Evolutionary conservation across 2,329 filamentous ascomycete species (phyloP).

Genomic region (Dryadomyces quercus-mongolicae): DNA sequence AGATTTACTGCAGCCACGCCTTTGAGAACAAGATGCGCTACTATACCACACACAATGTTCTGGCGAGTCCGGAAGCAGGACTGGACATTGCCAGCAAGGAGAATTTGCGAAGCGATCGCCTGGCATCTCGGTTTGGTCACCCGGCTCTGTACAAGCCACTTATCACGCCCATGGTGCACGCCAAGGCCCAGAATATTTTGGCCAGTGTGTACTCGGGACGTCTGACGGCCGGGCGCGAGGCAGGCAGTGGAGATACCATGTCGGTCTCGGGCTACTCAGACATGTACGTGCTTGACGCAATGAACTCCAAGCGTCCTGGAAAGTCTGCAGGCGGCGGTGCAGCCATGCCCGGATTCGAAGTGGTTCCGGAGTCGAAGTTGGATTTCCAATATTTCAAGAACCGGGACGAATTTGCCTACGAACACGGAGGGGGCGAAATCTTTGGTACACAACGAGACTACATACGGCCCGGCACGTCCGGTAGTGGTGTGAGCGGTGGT

Average conservation of each 20-base stretch:
- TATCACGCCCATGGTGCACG: conserved; percentile 90
- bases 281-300: conserved; percentile 67
- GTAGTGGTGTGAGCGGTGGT: conserved; percentile 28
- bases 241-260: conserved; percentile 40
- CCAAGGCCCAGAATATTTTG: conserved; percentile 76
- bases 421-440: conserved; percentile 67
- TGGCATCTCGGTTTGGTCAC: conserved; percentile 74
- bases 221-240: conserved; percentile 52
- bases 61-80: conserved; percentile 30
- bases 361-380: conserved; percentile 74
- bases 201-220: conserved; percentile 79
- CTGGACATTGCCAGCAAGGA: conserved; percentile 34
- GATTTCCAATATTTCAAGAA: conserved; percentile 92
- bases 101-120: conserved; percentile 50
- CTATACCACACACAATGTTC: conserved; percentile 55
- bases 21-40: conserved; percentile 77
- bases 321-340: conserved; percentile 16
- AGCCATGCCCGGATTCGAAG: conserved; percentile 64
- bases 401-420: conserved; percentile 73
- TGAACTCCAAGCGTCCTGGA: conserved; percentile 52
- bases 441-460: conserved; percentile 50
- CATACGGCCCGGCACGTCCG: conserved; percentile 48
- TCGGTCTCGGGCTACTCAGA: conserved; percentile 69
- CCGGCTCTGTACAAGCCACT: conserved; percentile 81
- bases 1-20: conserved; percentile 62